phyloP scores from a whole-genome alignment of 805 yeast species.

The Ogataea ramenticola region DNA sequence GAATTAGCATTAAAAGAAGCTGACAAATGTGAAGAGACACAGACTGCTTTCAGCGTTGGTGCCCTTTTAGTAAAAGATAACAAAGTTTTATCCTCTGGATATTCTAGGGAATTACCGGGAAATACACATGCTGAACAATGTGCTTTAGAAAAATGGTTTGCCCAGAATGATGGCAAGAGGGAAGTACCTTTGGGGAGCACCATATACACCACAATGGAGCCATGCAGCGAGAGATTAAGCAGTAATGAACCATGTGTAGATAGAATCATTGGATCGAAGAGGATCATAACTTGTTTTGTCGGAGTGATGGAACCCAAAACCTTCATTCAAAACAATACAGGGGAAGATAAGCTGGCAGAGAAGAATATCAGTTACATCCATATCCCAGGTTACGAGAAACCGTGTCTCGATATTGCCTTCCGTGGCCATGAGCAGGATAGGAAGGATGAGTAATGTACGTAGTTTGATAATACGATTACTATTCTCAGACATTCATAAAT shows the following conservation, averaged over 20 bases:
- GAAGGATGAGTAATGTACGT: too few relatives aligned
- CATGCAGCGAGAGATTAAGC: conserved; percentile 82
- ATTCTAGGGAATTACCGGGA: conserved; percentile 85
- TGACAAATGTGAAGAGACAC: conserved; percentile 68
- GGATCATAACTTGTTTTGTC: conserved; percentile 72
- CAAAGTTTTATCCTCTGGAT: conserved; percentile 69
- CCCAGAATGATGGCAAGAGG: conserved; percentile 19
- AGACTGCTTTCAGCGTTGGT: conserved; percentile 92
- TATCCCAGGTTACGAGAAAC: conserved; percentile 76
- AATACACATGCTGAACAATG: conserved; percentile 98
- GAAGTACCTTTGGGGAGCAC: conserved; percentile 70
- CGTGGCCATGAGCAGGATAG: conserved; percentile 46
- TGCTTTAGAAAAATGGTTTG: conserved; percentile 71
- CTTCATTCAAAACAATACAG: conserved; percentile 73
- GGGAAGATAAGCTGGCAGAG: conserved; percentile 44
- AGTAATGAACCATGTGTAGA: conserved; percentile 88
- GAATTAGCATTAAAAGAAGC: conserved; percentile 72
- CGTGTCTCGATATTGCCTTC: conserved; percentile 60
- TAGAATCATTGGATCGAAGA: conserved; percentile 49
- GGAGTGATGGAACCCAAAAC: conserved; percentile 90
- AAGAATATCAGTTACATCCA: conserved; percentile 66
- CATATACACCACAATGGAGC: conserved; percentile 95
- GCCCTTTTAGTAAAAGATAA: conserved; percentile 71
- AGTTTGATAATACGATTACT: too few relatives aligned
- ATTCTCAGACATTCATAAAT: too few relatives aligned